Evolutionary conservation across 495 filamentous ascomycete species (phyloP), one percentile per base, ranked within the genome.

Genomic region (Penicillium egyptiacum): DNA sequence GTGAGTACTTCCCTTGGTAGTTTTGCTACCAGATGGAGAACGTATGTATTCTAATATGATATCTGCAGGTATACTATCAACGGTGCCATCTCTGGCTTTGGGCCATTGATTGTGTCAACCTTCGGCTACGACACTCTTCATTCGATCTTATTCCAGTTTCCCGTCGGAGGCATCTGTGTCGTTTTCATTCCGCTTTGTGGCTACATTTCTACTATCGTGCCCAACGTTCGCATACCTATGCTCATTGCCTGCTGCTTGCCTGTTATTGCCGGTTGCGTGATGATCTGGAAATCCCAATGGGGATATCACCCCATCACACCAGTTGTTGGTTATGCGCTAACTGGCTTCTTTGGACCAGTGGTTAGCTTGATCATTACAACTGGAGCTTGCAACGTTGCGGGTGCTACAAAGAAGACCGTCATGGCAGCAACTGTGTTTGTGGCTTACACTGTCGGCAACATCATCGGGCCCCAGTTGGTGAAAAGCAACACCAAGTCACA

Each of bases 231-330:
- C 25, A 79, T 89, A 54, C 65, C 82, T n/a, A 79, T 86, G 68
- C 70, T 89, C 0, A 72, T 89, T 11, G 16, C 79, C 25, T 86
- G 82, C 65, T 88, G 85, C 56, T 73, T 91, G 14, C 87, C 87
- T 1, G 85, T 89, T 43, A 88, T 90, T 33, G 86, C 86, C 9
- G 88, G 88, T 11, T 89, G 82, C 65, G 79, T 78, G 23, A 84
- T 90, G 69, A 89, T 92, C 60, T 91, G 88, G 88, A 87, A 81
- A 61, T 83, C 81, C 26, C 60, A 76, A 22, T 91, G 87, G 88
- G 74, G 73, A 2, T 77, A 85, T 51, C 83, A 80, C 19, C 81
- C 87, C 4, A 79, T 79, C 0, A 77, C 82, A 0, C 87, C 87
- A 0, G 82, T 91, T 0, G 81, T 79, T 1, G 88, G 87, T 4